Conservation (phyloP, 306 rosid genomes). For the Amphicarpaea edgeworthii region DNA sequence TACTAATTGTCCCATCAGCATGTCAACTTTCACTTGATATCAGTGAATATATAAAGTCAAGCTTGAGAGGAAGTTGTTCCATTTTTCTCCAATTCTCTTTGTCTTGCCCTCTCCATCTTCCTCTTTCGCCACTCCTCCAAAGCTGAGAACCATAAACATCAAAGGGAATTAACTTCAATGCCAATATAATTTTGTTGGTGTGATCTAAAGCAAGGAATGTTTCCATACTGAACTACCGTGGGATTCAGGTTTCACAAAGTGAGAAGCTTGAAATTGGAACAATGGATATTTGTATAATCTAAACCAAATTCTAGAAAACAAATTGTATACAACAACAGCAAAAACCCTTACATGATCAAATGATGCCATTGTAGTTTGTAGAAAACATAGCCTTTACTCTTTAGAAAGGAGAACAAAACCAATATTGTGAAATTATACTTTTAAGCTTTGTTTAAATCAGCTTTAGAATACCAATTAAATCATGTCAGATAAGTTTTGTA, state of each 20-base stretch:
- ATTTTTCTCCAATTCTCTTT: constrained; percentile 81
- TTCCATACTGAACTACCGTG: neutral
- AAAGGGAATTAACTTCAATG: constrained; percentile 26
- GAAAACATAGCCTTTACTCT: neutral
- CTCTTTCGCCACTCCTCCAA: constrained; percentile 97
- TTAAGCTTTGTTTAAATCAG: neutral
- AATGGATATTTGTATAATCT: neutral
- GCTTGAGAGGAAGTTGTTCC: constrained; percentile 68
- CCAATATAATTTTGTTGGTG: neutral
- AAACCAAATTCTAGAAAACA: constrained; percentile 17
- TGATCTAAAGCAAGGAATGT: neutral
- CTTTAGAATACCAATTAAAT: constrained; percentile 1
- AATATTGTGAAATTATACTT: neutral
- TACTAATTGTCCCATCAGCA: neutral
- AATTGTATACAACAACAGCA: neutral
- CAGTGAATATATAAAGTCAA: constrained; percentile 40
- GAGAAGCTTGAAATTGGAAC: neutral
- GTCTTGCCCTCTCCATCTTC: constrained; percentile 96
- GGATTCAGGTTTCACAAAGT: constrained; percentile 4
- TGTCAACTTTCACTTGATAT: constrained; percentile 24
- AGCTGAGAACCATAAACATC: constrained; percentile 65
- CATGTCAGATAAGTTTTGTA: neutral
- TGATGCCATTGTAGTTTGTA: neutral
- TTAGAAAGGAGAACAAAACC: constrained; percentile 7
- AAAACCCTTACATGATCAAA: constrained; percentile 1